phyloP scores from a whole-genome alignment of 257 asterid species.

The Eucommia ulmoides region DNA sequence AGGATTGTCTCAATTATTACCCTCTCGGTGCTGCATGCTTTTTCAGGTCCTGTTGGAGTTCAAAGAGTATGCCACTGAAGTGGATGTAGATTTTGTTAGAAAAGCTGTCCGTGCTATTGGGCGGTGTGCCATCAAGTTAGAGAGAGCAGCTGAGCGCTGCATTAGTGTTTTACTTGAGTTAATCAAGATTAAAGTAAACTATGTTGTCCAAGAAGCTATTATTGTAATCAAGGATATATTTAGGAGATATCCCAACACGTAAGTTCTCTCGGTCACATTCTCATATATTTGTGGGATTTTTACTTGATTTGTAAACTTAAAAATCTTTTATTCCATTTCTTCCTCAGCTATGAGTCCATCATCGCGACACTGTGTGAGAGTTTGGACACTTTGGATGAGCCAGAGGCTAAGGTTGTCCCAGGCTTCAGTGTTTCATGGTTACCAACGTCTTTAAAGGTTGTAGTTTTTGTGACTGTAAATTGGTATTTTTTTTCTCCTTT shows the following conservation, averaged over 20 bases:
- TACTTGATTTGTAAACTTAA: too few relatives aligned
- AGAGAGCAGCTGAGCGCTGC: conserved; percentile 99
- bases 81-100: conserved; percentile 95
- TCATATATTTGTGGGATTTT: not conserved
- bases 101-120: conserved; percentile 99
- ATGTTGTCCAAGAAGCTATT: conserved; percentile 99
- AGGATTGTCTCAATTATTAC: conserved; percentile 8
- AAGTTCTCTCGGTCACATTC: conserved; percentile 11
- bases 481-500: conserved; percentile 13
- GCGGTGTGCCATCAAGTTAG: conserved; percentile 97
- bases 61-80: conserved; percentile 99
- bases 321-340: not conserved
- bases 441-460: not conserved
- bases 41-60: conserved; percentile 84
- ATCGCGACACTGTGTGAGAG: conserved; percentile 99
- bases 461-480: not conserved
- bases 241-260: conserved; percentile 99
- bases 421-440: not conserved
- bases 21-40: conserved; percentile 9
- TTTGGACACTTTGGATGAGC: conserved; percentile 95
- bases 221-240: conserved; percentile 97
- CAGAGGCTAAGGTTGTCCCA: conserved; percentile 86
- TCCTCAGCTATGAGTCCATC: conserved; percentile 80
- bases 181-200: conserved; percentile 97
- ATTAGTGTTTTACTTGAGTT: conserved; percentile 97